Conservation (phyloP, 805 yeast genomes). For the Metschnikowia picachoensis region DNA sequence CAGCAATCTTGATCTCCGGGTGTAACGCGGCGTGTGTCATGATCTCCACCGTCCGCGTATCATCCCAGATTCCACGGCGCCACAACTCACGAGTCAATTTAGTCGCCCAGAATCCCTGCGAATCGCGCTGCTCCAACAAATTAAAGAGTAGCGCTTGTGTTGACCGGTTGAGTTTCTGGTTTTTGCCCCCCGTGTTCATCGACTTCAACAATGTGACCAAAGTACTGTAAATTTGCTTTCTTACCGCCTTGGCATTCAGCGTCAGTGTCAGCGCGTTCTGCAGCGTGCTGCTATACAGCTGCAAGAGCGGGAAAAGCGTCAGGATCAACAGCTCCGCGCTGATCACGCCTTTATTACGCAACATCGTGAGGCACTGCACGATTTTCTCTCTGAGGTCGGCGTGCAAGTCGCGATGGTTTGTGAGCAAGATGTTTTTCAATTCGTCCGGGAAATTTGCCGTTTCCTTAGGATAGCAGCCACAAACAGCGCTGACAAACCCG, state of each 20-base stretch:
- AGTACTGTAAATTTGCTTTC: constrained; percentile 79
- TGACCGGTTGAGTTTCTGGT: constrained; percentile 82
- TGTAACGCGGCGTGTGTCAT: constrained; percentile 95
- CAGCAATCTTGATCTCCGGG: constrained; percentile 78
- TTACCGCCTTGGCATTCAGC: constrained; percentile 72
- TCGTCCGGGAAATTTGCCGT: constrained; percentile 84
- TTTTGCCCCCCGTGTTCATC: constrained; percentile 83
- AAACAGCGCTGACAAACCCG: constrained; percentile 86
- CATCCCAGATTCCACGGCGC: constrained; percentile 99
- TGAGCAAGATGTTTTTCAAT: constrained; percentile 59
- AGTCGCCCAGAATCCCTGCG: constrained; percentile 93
- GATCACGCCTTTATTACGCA: constrained; percentile 79
- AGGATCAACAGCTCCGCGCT: constrained; percentile 78
- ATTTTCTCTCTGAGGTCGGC: constrained; percentile 90
- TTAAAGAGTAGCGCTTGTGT: constrained; percentile 92
- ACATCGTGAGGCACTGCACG: constrained; percentile 82
- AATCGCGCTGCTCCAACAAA: constrained; percentile 70
- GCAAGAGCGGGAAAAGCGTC: constrained; percentile 80
- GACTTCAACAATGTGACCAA: constrained; percentile 74
- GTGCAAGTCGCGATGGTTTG: constrained; percentile 75
- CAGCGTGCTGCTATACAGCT: constrained; percentile 51
- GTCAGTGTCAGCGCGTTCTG: constrained; percentile 33
- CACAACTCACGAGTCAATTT: constrained; percentile 91
- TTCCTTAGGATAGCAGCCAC: constrained; percentile 84
- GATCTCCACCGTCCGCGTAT: constrained; percentile 91